Base-by-base conservation (phyloP, 192 early-diverging fungal genomes). In the Backusella circina region DNA sequence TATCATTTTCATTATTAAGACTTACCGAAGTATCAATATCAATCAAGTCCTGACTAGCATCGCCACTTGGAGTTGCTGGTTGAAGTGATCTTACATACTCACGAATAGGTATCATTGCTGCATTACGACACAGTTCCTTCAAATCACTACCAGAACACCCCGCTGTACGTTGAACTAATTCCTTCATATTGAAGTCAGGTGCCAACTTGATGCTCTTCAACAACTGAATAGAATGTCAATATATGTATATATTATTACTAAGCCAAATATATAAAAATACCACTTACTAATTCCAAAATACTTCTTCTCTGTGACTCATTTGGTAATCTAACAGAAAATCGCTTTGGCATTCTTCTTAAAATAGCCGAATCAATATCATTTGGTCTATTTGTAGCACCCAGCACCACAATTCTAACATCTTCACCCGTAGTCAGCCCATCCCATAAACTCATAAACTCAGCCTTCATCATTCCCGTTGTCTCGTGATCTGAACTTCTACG, bases 381-480 rank as follows among this genome's bases (percentile, higher is more conserved):
- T 23, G 98, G 98, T 50, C 98, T 85, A 82, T 99, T 99, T 0
- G 98, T 99, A 1, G 97, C 96, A 65, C 97, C 97, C 65, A 97
- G 77, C 69, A 97, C 91, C 72, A 94, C 83, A 70, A 92, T 89
- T 26, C 85, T 82, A 18, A 72, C 84, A 67, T 88, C 86, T 65
- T 92, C 87, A 26, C 89, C 91, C 1, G 91, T 89, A 2, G 92
- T 90, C 71, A 99, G 83, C 7, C 98, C 98, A 82, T 99, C 98
- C 98, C 98, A 99, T 77, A 99, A 88, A 66, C 91, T 91, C 96
- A 99, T 98, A 82, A 98, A 99, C 86, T 98, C 98, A n/a, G 98
- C 97, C 87, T 99, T 99, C 97, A 99, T 99, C 88, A 98, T 98
- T 54, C 89, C 86, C 47, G 95, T 98, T 54, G 95, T 95, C 82